Conservation (phyloP, 164 flowering plant genomes). For the Warburgia ugandensis region DNA sequence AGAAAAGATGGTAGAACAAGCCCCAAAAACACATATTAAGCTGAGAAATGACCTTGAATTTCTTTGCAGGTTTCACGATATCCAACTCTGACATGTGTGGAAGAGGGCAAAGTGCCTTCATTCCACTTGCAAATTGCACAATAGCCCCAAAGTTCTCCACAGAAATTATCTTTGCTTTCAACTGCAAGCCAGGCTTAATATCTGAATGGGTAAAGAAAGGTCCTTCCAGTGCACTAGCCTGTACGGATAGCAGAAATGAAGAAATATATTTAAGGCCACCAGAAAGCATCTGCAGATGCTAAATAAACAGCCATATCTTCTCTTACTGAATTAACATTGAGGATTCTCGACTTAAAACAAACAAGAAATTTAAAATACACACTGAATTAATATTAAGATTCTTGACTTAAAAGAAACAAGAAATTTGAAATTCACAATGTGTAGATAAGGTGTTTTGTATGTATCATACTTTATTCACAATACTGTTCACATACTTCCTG, state of each 20-base stretch:
- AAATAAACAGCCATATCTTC: too few species aligned
- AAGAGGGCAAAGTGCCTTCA: conserved; percentile 96
- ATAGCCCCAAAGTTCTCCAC: conserved; percentile 78
- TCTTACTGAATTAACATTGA: too few species aligned
- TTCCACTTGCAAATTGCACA: conserved; percentile 77
- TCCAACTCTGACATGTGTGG: conserved; percentile 96
- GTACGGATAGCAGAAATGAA: conserved; percentile 13
- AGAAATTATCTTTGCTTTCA: conserved; percentile 65
- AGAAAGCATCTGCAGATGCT: neutral
- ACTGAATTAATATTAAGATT: too few species aligned
- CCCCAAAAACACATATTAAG: neutral
- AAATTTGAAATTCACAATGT: too few species aligned
- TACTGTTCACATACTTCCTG: neutral
- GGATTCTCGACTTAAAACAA: too few species aligned
- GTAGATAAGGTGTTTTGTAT: too few species aligned
- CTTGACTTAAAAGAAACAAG: too few species aligned
- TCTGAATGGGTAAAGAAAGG: conserved; percentile 81
- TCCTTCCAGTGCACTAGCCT: conserved; percentile 90
- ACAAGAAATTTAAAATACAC: too few species aligned
- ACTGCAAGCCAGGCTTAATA: conserved; percentile 94
- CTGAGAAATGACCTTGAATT: conserved; percentile 56
- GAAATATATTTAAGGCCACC: neutral
- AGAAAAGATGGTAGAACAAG: too few species aligned
- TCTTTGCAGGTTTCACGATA: conserved; percentile 69
- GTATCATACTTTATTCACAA: too few species aligned